Evolutionary conservation across 768 basidiomycete species (phyloP).

Genomic region (Leucocoprinus leucothites): DNA sequence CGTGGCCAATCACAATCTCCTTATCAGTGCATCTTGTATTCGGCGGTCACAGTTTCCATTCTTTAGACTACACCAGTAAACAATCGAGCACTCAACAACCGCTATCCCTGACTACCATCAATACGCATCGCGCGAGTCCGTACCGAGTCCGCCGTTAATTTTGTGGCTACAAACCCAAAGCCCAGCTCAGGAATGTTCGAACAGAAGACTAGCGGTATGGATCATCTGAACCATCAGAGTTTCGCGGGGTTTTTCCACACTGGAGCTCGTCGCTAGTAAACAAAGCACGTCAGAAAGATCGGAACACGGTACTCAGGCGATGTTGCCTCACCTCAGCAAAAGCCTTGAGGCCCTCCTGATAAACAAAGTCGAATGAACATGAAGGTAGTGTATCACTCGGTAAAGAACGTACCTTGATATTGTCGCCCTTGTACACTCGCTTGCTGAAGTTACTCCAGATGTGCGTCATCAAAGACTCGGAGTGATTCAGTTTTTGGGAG

Average conservation of each 20-base stretch:
- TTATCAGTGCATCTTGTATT: neutral
- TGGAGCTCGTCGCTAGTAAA: conserved; percentile 14
- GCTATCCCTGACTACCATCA: conserved; percentile 2
- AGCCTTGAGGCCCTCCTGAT: conserved; percentile 67
- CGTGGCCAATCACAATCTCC: conserved; percentile 4
- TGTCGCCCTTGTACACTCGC: conserved; percentile 55
- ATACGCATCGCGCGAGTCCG: neutral
- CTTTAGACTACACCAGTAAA: neutral
- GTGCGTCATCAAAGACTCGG: conserved; percentile 47
- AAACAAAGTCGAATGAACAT: neutral
- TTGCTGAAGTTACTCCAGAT: conserved; percentile 44
- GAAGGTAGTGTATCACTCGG: neutral
- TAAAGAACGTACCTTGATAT: conserved; percentile 58
- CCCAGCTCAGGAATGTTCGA: conserved; percentile 5
- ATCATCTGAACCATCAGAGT: conserved; percentile 5
- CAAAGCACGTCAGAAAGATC: conserved; percentile 1
- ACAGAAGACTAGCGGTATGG: neutral
- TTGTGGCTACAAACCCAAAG: neutral
- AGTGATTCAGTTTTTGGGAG: conserved; percentile 47
- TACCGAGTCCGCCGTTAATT: neutral
- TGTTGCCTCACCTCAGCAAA: conserved; percentile 55
- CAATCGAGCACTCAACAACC: neutral
- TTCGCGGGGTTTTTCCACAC: conserved; percentile 17
- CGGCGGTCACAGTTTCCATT: neutral
- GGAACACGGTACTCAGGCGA: conserved; percentile 2